Evolutionary conservation across 2,329 filamentous ascomycete species (phyloP), one percentile per base, ranked within the genome.

Genomic region (Fusarium paranaense): DNA sequence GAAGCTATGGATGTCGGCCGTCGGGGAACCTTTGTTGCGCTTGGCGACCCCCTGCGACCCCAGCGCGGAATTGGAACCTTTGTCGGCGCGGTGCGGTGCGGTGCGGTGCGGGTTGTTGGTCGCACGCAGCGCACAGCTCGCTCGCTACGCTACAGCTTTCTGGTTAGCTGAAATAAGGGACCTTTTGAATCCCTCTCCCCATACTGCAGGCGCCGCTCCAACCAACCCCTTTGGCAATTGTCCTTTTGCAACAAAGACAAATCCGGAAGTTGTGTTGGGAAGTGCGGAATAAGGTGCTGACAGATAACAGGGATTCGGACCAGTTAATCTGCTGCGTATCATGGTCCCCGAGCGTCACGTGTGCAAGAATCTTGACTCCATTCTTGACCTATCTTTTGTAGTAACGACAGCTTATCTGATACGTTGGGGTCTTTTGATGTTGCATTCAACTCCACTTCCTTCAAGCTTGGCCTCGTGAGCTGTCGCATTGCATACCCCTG

Each of bases 21-120:
- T 37, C 64, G 64, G 61, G 71, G 71, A 69, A 74, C 71, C 71
- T 74, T 74, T 74, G 71, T 71, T 62, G 30, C 5, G 69, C 71
- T 73, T 73, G 71, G 67, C 70, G 50, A 22, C 32, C 18, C 58
- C 27, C 30, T 42, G 37, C 58, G 37, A 33, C 58, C 27, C 64
- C 42, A 47, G 42, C 14, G 47, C 47, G 47, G 47, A n/a, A 52
- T 56, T 61, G 71, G 71, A 54, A 70, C 69, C 68, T 73, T 73
- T 74, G 71, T 59, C 27, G 59, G 57, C 40, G 37, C 37, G 37
- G 37, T 38, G 18, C 37, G 35, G 16, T 38, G 18, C 37, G 35
- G 16, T 16, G 37, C 11, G 37, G 18, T 32, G 13, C 33, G 32
- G 10, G 10, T 35, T 20, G n/a, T 27, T 56, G 56, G 56, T 59